Conservation (phyloP, 2,329 filamentous ascomycete genomes). For the Cordyceps tenuipes region DNA sequence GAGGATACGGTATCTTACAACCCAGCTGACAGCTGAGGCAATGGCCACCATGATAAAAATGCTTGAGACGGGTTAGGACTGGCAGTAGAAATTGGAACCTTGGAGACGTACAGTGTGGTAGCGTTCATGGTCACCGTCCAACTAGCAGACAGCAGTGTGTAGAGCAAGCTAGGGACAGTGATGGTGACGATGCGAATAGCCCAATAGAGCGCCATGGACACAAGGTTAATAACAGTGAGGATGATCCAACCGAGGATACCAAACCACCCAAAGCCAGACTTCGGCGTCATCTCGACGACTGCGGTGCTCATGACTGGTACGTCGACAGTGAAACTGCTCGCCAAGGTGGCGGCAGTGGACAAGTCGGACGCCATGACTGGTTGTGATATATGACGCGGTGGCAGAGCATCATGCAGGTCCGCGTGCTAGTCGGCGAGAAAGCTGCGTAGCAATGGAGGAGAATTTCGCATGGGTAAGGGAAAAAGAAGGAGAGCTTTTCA, state of each 20-base stretch:
- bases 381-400: constrained; percentile 21
- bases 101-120: constrained; percentile 67
- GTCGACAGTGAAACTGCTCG: constrained; percentile 22
- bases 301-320: constrained; percentile 30
- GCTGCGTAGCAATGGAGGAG: constrained; percentile 3
- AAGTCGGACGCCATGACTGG: constrained; percentile 34
- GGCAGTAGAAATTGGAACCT: background rate
- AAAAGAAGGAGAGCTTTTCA: constrained; percentile 1
- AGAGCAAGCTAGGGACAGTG: constrained; percentile 80
- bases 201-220: constrained; percentile 63
- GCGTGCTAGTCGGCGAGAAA: constrained; percentile 10
- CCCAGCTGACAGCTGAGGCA: constrained; percentile 83
- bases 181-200: constrained; percentile 78
- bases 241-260: constrained; percentile 47
- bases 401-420: constrained; percentile 29
- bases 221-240: constrained; percentile 45
- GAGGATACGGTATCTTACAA: constrained; percentile 88
- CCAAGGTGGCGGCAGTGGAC: constrained; percentile 29
- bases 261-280: constrained; percentile 45
- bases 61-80: constrained; percentile 35
- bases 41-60: constrained; percentile 70
- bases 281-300: constrained; percentile 26
- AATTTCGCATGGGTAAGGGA: constrained; percentile 12
- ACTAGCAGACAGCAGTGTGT: constrained; percentile 82
- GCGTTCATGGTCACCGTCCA: constrained; percentile 98